Base-by-base conservation (phyloP, 306 rosid species). In the Chamaecrista fasciculata region DNA sequence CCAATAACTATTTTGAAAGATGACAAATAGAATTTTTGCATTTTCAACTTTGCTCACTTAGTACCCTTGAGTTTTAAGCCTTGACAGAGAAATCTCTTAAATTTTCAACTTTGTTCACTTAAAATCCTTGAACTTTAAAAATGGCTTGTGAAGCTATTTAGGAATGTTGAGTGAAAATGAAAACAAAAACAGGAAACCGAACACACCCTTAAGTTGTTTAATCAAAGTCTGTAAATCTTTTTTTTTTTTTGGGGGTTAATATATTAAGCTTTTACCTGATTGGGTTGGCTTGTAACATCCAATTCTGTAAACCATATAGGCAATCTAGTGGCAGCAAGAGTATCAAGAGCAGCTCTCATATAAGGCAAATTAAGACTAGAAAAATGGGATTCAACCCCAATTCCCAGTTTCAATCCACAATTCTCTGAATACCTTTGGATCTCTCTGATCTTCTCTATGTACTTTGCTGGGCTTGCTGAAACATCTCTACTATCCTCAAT, bases 241-340 rank as follows among this genome's bases (percentile, higher is more conserved):
- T n/a, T n/a, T n/a, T n/a, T 5, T 33, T 33, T 33, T n/a, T n/a
- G 44, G 20, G 51, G 1, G 19, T 34, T 55, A 58, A 19, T 15
- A 4, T 33, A 15, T n/a, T 50, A 12, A 58, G n/a, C 37, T 10
- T 36, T 58, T 77, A 87, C 97, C 91, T 89, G 96, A 5, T 33
- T 65, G 21, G 77, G 78, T 61, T 76, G 72, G 29, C 12, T 66
- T 39, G 46, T 31, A 29, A 93, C 86, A 63, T 93, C 98, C 21
- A 93, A 4, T 75, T 93, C 96, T 8, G 98, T 85, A 0, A 93
- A 61, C 98, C 98, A 93, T 68, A 92, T 63, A 5, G 96, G 89
- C 0, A 62, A 73, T 11, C 87, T 67, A 10, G 89, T 62, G 25
- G 93, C 80, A 5, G 81, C 93, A 60, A 90, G 96, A 6, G 42